Conservation (phyloP, 805 yeast species). For the Maudiozyma barnettii region DNA sequence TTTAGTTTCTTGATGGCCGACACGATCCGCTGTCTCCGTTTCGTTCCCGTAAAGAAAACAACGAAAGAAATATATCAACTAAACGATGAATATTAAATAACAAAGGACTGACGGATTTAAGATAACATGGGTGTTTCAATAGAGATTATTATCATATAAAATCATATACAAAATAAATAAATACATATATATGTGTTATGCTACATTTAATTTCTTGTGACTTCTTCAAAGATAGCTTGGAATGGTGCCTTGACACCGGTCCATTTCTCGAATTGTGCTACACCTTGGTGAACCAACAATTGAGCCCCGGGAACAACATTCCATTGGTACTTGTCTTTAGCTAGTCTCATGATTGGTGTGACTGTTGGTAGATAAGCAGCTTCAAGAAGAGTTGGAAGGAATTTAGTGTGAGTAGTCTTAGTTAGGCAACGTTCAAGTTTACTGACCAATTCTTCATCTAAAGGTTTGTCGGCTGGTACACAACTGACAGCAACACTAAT, state of each 20-base stretch:
- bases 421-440: constrained; percentile 41
- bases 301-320: constrained; percentile 82
- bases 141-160: too few relatives aligned
- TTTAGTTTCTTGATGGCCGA: too few relatives aligned
- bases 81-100: too few relatives aligned
- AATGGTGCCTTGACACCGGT: constrained; percentile 60
- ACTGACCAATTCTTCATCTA: constrained; percentile 42
- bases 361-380: constrained; percentile 90
- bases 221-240: constrained; percentile 52
- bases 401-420: constrained; percentile 33
- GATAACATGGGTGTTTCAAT: too few relatives aligned
- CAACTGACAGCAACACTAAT: constrained; percentile 65
- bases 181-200: too few relatives aligned
- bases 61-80: too few relatives aligned
- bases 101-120: too few relatives aligned
- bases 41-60: too few relatives aligned
- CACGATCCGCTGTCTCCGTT: too few relatives aligned
- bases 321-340: constrained; percentile 57
- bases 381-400: constrained; percentile 58
- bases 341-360: constrained; percentile 79
- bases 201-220: constrained; percentile 25
- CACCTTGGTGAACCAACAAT: constrained; percentile 90
- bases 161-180: too few relatives aligned
- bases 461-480: constrained; percentile 71
- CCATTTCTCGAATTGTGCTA: constrained; percentile 75